These are phyloP conservation scores for Thalassiosira livingstoniorum DNA, from an alignment of 352 stramenopile species.

Conservation along the genomic window DNA sequence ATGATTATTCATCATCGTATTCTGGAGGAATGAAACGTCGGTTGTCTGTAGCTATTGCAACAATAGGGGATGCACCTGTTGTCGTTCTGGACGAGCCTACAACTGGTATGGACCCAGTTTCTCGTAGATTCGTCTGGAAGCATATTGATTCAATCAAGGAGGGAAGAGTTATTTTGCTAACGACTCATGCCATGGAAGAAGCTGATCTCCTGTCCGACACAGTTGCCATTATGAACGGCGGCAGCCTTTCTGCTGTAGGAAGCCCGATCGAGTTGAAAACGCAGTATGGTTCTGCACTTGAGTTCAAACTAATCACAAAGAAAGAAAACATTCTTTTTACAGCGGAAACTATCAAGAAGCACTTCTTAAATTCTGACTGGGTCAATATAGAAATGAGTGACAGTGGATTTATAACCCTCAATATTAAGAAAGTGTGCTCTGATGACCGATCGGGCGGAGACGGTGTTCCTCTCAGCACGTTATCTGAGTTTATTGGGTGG, in stretches of 20 bases:
- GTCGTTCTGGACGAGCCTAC: constrained; percentile 94
- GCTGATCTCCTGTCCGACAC: constrained; percentile 85
- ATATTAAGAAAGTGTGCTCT: constrained; percentile 41
- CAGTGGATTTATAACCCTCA: constrained; percentile 61
- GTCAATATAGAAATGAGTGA: constrained; percentile 45
- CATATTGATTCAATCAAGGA: constrained; percentile 85
- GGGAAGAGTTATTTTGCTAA: constrained; percentile 82
- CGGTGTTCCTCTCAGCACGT: constrained; percentile 39
- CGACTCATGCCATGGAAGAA: constrained; percentile 88
- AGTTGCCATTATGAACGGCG: constrained; percentile 84
- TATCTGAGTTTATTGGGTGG: constrained; percentile 62
- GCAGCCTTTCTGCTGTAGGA: constrained; percentile 64
- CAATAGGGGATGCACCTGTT: constrained; percentile 90
- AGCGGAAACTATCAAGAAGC: constrained; percentile 37
- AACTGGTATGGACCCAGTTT: constrained; percentile 91
- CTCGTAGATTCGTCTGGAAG: constrained; percentile 74
- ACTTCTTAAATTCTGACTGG: constrained; percentile 49
- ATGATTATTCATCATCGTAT: constrained; percentile 82
- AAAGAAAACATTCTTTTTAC: constrained; percentile 50
- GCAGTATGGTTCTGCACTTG: constrained; percentile 61
- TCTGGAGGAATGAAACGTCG: constrained; percentile 95
- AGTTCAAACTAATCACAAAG: constrained; percentile 60
- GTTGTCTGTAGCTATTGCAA: constrained; percentile 93
- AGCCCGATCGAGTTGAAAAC: constrained; percentile 73
- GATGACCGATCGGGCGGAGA: constrained; percentile 15